Conservation (phyloP, 2,329 filamentous ascomycete species). For the Aspergillus chevalieri region DNA sequence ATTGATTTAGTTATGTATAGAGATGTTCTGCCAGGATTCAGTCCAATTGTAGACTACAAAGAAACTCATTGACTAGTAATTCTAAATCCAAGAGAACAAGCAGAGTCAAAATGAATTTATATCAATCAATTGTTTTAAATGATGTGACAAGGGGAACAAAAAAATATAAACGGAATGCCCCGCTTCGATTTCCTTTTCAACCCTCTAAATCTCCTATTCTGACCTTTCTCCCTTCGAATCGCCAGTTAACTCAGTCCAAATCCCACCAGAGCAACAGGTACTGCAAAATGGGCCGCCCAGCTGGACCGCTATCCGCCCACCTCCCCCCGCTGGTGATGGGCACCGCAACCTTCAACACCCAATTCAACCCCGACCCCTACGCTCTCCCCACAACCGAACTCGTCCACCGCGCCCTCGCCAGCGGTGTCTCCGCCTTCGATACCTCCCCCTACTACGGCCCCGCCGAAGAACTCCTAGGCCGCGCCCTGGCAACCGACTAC, state of each 20-base stretch:
- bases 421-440: conserved; percentile 48
- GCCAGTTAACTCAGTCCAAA: background rate
- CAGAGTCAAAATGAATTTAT: too few species aligned
- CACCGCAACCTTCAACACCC: conserved; percentile 45
- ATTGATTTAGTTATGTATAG: background rate
- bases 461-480: conserved; percentile 47
- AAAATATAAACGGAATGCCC: too few species aligned
- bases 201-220: too few species aligned
- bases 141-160: too few species aligned
- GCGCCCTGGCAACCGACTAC: conserved; percentile 36
- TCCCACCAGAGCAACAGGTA: background rate
- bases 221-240: too few species aligned
- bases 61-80: too few species aligned
- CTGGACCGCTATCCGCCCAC: conserved; percentile 33
- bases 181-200: too few species aligned
- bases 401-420: conserved; percentile 42
- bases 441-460: conserved; percentile 52
- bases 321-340: conserved; percentile 45
- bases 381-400: conserved; percentile 44
- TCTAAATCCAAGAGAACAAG: too few species aligned
- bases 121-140: too few species aligned
- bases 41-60: too few species aligned
- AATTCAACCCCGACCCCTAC: conserved; percentile 46
- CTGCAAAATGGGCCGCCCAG: conserved; percentile 22
- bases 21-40: background rate